Base-by-base conservation (phyloP, 1,284 basidiomycete genomes). In the Porodaedalea pini region DNA sequence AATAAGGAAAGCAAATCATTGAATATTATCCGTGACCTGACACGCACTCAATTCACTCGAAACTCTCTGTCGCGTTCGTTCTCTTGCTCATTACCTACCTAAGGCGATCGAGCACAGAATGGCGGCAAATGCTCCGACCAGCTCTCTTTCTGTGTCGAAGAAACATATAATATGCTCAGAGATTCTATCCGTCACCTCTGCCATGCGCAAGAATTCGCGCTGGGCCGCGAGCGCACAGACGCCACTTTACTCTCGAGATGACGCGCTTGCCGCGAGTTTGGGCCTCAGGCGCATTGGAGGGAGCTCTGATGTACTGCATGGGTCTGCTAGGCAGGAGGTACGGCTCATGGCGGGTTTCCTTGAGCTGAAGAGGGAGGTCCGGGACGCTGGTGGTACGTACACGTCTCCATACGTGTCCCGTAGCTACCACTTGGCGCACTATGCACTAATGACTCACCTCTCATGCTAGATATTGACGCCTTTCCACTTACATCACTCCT, bases 161-260 rank as follows among this genome's bases (percentile, higher is more conserved):
- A 85, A 85, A 60, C 91, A 95, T 79, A 82, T 95, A 47, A 71
- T 96, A 25, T 81, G 88, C 61, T 86, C 91, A 37, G 95, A 98
- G 78, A 91, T 98, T 62, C 80, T 95, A 56, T 81, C 92, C 10
- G 91, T 99, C 64, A 97, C 94, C 40, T 93, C 94, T 3, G 82
- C 86, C n/a, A 97, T 99, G 92, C 90, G 96, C 70, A 93, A 95
- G 75, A 96, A 96, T 73, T 92, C 93, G 49, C 85, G 94, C 51
- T 96, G 94, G 94, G 88, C 93, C 13, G 81, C 88, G 19, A 80
- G 81, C 47, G 77, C 81, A 40, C 79, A 84, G 66, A 78, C 80
- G 48, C 41, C 58, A 6, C 13, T 65, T 48, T 76, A 83, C 64
- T 71, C 81, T 55, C 76, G 82, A 62, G 82, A 88, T 66, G 79